Conservation (phyloP, 225 moss, liverwort and hornwort genomes). For the Anthoceros angustus region DNA sequence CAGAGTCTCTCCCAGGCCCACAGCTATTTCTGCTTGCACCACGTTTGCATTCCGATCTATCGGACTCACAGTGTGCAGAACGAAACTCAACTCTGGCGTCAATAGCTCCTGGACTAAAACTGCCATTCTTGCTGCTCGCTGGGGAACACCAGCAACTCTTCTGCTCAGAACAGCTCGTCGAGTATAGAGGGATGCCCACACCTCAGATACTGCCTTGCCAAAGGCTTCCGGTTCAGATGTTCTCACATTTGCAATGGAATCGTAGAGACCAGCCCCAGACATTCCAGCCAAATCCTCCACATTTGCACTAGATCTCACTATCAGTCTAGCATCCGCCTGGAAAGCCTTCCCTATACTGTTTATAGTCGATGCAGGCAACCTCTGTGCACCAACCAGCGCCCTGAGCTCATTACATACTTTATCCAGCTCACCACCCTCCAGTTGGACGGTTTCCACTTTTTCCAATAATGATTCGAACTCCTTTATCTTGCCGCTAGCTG, state of each 20-base stretch:
- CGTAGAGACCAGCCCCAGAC: slow-evolving; percentile 90
- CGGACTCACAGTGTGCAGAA: slow-evolving; percentile 82
- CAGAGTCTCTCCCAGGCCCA: slow-evolving; percentile 77
- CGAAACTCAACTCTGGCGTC: slow-evolving; percentile 78
- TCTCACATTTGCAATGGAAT: slow-evolving; percentile 81
- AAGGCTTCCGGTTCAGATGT: slow-evolving; percentile 56
- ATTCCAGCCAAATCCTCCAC: slow-evolving; percentile 91
- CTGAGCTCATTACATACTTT: slow-evolving; percentile 55
- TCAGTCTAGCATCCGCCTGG: slow-evolving; percentile 34
- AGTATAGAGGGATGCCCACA: slow-evolving; percentile 88
- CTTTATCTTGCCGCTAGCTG: slow-evolving; percentile 20
- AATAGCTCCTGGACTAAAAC: slow-evolving; percentile 85
- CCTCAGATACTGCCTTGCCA: slow-evolving; percentile 75
- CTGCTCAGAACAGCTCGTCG: slow-evolving; percentile 75
- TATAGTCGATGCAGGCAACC: slow-evolving; percentile 36
- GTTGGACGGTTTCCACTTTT: slow-evolving; percentile 46
- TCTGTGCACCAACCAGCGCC: slow-evolving; percentile 40
- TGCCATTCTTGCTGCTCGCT: slow-evolving; percentile 79
- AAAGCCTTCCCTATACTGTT: slow-evolving; percentile 24
- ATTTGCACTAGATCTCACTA: slow-evolving; percentile 89
- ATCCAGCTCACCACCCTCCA: slow-evolving; percentile 69
- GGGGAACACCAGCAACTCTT: slow-evolving; percentile 60
- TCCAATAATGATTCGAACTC: slow-evolving; percentile 45
- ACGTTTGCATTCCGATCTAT: slow-evolving; percentile 57
- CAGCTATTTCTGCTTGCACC: slow-evolving; percentile 80